Base-by-base conservation (phyloP, 192 early-diverging fungal species). In the Chytriomyces sp. region DNA sequence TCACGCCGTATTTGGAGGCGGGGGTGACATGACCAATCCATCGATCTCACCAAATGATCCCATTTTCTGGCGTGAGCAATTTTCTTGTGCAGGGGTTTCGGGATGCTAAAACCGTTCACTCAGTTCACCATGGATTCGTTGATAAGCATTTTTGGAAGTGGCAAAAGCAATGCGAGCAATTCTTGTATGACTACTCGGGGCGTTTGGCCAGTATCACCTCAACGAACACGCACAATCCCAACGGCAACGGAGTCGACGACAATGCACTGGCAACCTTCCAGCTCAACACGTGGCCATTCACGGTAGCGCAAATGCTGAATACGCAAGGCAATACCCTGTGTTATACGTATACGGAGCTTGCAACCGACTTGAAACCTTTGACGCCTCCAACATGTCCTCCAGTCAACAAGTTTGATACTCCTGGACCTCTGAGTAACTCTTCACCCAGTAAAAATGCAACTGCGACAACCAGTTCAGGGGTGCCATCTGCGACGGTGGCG, bases 101-200 rank as follows among this genome's bases (percentile, higher is more conserved):
- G n/a, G n/a, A n/a, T n/a, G n/a, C n/a, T n/a, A n/a, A n/a, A n/a
- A n/a, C n/a, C n/a, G n/a, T 49, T n/a, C 10, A 49, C 10, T 10
- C 36, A 62, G 60, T 75, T 39, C 73, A 75, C 65, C 73, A 75
- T 55, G 73, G 38, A 30, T 56, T 75, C 41, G 65, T 75, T n/a
- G 73, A 75, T 36, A 75, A 75, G 34, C 54, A 71, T 31, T 75
- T 40, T 40, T 64, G 39, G 68, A 40, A 30, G 37, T 75, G 73
- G 73, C 73, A 75, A 49, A 56, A 30, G 14, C 8, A 38, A 10
- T 62, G 60, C 26, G 33, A 31, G 14, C 5, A 62, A 7, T 62
- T 62, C 36, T n/a, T 38, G 34, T 19, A 6, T 38, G 60, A 62
- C 36, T 62, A 62, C 36, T 31, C 32, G 39, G 60, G 60, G 17